Evolutionary conservation across 495 filamentous ascomycete species (phyloP).

Genomic region (Amorphotheca resinae): DNA sequence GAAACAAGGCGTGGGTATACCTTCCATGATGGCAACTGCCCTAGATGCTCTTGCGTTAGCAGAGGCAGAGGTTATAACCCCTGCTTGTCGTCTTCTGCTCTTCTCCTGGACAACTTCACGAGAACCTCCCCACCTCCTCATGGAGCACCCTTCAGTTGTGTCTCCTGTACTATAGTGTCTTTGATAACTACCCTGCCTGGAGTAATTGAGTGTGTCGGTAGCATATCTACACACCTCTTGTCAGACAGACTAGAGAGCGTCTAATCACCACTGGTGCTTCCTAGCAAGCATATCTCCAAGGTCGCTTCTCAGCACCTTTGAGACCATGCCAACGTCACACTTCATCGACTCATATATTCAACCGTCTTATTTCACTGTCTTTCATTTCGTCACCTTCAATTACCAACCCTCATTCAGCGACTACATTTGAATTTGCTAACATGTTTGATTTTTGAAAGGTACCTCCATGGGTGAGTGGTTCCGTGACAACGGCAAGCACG

Average conservation of each 20-base stretch:
- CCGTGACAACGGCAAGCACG: constrained; percentile 84
- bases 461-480: constrained; percentile 32
- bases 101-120: not conserved
- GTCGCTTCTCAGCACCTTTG: not conserved
- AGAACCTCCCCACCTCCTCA: not conserved
- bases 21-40: too few relatives aligned
- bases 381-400: not conserved
- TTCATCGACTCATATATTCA: not conserved
- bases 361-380: not conserved
- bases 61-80: too few relatives aligned
- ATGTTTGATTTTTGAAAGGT: not conserved
- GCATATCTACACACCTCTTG: too few relatives aligned
- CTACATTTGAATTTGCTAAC: not conserved
- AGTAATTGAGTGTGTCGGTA: too few relatives aligned
- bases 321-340: not conserved
- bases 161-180: not conserved
- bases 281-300: too few relatives aligned
- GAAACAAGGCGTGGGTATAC: too few relatives aligned
- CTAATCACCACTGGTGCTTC: too few relatives aligned
- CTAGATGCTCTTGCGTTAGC: too few relatives aligned
- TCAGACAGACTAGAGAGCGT: too few relatives aligned
- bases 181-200: too few relatives aligned
- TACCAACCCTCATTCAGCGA: not conserved
- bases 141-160: not conserved
- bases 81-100: too few relatives aligned